Conservation (phyloP, 345 rosid species). For the Melaleuca quinquenervia region DNA sequence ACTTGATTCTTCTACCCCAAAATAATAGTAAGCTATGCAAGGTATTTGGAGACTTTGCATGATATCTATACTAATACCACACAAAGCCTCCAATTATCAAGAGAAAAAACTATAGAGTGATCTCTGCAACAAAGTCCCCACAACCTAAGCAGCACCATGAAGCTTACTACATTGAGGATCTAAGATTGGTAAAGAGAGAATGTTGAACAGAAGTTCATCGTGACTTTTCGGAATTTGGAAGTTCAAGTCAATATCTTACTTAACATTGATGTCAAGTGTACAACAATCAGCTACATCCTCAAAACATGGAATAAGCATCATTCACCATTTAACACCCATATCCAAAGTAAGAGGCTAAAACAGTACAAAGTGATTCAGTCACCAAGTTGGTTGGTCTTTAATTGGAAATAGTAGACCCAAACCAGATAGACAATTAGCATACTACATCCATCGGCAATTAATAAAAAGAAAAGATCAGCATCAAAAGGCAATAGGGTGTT, state of each 20-base stretch:
- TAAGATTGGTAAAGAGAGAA: neutral
- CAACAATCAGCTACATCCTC: constrained; percentile 5
- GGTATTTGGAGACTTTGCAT: neutral
- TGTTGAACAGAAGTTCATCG: neutral
- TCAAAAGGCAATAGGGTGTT: neutral
- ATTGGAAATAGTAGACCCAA: constrained; percentile 16
- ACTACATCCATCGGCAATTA: constrained; percentile 9
- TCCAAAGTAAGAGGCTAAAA: constrained; percentile 3
- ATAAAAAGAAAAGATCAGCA: neutral
- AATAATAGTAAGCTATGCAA: neutral
- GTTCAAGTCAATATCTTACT: constrained; percentile 6
- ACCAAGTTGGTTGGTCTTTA: constrained; percentile 1
- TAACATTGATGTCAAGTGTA: constrained; percentile 9
- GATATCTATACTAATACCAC: neutral
- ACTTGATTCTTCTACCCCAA: neutral
- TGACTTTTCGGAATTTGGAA: neutral
- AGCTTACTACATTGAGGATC: neutral
- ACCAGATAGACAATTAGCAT: constrained; percentile 38
- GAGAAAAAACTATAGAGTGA: neutral
- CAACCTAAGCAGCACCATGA: neutral
- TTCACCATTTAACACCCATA: neutral
- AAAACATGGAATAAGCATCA: neutral
- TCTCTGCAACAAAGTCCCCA: neutral
- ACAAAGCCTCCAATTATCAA: neutral
- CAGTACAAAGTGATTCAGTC: constrained; percentile 25